Evolutionary conservation across 1,284 basidiomycete species (phyloP).

Genomic region (Malassezia psittaci): DNA sequence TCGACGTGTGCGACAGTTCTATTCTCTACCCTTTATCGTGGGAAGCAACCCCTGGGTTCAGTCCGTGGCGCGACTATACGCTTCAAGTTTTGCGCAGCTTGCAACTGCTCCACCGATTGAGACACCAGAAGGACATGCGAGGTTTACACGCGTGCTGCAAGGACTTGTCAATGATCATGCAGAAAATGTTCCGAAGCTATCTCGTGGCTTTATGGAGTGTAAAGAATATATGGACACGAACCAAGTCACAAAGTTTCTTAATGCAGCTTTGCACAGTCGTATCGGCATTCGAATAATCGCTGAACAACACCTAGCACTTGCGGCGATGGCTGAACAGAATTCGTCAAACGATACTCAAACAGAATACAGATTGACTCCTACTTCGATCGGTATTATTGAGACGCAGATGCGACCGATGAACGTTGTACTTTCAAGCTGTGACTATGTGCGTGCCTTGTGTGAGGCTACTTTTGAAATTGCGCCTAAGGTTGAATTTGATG

Average conservation of each 20-base stretch:
- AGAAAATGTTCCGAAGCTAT: constrained; percentile 78
- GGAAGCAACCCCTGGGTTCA: constrained; percentile 79
- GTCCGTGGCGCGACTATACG: constrained; percentile 63
- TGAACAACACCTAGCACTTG: constrained; percentile 76
- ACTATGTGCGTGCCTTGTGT: constrained; percentile 69
- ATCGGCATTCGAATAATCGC: constrained; percentile 81
- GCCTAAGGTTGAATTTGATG: constrained; percentile 50
- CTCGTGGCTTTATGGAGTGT: constrained; percentile 81
- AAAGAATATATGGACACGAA: constrained; percentile 67
- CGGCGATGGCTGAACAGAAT: constrained; percentile 18
- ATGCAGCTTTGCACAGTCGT: constrained; percentile 72
- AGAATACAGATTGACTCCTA: constrained; percentile 11
- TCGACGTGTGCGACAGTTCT: constrained; percentile 37
- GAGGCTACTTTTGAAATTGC: constrained; percentile 70
- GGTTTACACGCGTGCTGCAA: constrained; percentile 61
- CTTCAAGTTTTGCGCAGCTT: constrained; percentile 63
- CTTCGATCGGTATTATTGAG: constrained; percentile 40
- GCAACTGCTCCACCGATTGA: constrained; percentile 59
- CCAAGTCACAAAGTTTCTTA: constrained; percentile 67
- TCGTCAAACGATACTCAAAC: constrained; percentile 15
- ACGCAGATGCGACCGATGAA: constrained; percentile 45
- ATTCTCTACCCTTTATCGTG: constrained; percentile 57
- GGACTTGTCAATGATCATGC: constrained; percentile 66
- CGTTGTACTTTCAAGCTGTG: constrained; percentile 50
- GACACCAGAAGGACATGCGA: constrained; percentile 61